These are phyloP conservation scores for Termitomyces heimii DNA, from an alignment of 768 basidiomycete species.

Conservation along the genomic window DNA sequence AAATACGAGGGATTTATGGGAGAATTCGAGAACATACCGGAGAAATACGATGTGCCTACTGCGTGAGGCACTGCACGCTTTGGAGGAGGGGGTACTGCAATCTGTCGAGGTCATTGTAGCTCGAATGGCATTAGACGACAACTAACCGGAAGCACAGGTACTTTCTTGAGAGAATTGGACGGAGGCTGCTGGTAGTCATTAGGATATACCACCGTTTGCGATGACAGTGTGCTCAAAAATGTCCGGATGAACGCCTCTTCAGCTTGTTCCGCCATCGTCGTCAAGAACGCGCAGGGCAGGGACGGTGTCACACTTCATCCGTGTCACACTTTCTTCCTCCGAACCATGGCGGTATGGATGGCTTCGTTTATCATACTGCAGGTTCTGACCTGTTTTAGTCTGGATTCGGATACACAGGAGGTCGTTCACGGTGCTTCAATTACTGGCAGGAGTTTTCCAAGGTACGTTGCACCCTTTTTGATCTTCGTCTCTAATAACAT, in stretches of 20 bases:
- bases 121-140: constrained; percentile 16
- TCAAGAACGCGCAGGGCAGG: background rate
- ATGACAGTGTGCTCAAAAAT: constrained; percentile 56
- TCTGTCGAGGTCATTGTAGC: constrained; percentile 3
- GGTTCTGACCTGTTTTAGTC: constrained; percentile 24
- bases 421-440: constrained; percentile 77
- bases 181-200: constrained; percentile 78
- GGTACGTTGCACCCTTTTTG: constrained; percentile 25
- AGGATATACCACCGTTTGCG: constrained; percentile 60
- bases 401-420: constrained; percentile 41
- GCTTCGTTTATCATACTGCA: background rate
- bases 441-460: constrained; percentile 92
- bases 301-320: background rate
- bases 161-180: constrained; percentile 55
- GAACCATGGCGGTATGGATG: constrained; percentile 33
- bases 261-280: constrained; percentile 41
- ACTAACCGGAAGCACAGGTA: constrained; percentile 62
- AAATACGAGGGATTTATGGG: background rate
- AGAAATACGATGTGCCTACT: constrained; percentile 21
- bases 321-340: constrained; percentile 1
- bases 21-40: constrained; percentile 21
- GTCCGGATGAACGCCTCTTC: constrained; percentile 66
- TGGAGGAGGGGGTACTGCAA: constrained; percentile 33
- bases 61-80: constrained; percentile 31
- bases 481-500: background rate